Base-by-base conservation (phyloP, 805 yeast genomes). In the Sugiyamaella mastotermitis region DNA sequence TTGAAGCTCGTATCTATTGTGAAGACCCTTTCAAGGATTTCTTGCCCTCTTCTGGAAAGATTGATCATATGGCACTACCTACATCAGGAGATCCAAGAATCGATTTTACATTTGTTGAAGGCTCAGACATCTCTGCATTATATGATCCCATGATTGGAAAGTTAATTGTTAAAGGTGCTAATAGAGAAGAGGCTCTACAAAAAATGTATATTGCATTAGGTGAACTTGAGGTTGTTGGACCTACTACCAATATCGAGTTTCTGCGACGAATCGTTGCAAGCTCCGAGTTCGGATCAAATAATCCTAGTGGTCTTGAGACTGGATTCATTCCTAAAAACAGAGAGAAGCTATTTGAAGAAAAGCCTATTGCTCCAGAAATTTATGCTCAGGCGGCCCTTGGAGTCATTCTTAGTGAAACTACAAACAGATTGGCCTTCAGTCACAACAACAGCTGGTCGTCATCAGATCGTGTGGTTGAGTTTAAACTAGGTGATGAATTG, bases 91-190 rank as follows among this genome's bases (percentile, higher is more conserved):
- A 33, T n/a, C 56, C 59, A 5, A 43, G 61, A 10, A 47, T 53
- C 5, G 61, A 56, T 28, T 51, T 56, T 30, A 50, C 58, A 5
- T 56, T 56, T 33, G 38, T 37, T 20, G 42, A 53, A 34, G 51
- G 50, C 7, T 46, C 51, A 23, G 45, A 49, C 5, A 57, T 56
- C 7, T 51, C 58, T 15, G 48, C 60, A 8, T 45, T 54, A 14
- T 56, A 56, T 32, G 61, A 56, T 26, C 61, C 61, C 16, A 56
- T 56, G 60, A 52, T 56, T 25, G 61, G 60, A 30, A 56, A 56
- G 45, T 45, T 56, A 5, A 56, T 56, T 35, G 60, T 56, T 17
- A 35, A 47, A 14, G 61, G 58, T 2, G 30, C 38, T 4, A 41
- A 42, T 30, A 45, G 61, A 20, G 43, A 42, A 10, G 56, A 54